These are phyloP conservation scores for Talaromyces albobiverticillius DNA, from an alignment of 2,329 filamentous ascomycete genomes.

Conservation along the genomic window DNA sequence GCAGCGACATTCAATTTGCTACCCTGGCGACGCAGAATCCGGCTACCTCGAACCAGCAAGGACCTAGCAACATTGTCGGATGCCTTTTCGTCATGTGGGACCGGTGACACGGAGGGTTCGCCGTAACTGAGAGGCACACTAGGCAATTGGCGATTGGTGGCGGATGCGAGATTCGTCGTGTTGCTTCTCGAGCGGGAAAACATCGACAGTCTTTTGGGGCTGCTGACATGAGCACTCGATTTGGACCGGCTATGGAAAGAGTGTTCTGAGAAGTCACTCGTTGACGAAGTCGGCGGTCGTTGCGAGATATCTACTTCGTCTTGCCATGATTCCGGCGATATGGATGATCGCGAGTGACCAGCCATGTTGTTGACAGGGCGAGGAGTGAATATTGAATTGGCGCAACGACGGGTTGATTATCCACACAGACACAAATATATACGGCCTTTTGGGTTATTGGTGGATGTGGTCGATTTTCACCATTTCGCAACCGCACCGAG, in stretches of 20 bases:
- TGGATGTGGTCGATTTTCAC: too few species aligned
- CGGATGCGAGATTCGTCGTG: conserved; percentile 51
- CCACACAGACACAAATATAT: too few species aligned
- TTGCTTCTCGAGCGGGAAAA: conserved; percentile 42
- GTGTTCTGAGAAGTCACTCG: conserved; percentile 33
- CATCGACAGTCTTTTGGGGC: conserved; percentile 39
- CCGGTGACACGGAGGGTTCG: conserved; percentile 23
- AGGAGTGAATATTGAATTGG: too few species aligned
- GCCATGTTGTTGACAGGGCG: too few species aligned
- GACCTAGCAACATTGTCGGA: conserved; percentile 38
- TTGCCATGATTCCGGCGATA: conserved; percentile 9
- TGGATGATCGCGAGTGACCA: too few species aligned
- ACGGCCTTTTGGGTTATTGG: too few species aligned
- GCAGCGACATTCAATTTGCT: conserved; percentile 45
- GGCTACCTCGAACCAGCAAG: conserved; percentile 42
- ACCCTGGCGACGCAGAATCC: conserved; percentile 47
- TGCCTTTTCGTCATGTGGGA: conserved; percentile 32
- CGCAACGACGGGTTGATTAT: too few species aligned
- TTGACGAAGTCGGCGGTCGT: conserved; percentile 29
- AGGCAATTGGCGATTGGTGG: conserved; percentile 42
- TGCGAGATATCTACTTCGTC: conserved; percentile 27
- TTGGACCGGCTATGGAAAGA: conserved; percentile 33
- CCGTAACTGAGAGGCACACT: conserved; percentile 40
- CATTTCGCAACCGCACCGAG: too few species aligned
- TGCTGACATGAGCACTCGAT: conserved; percentile 34